Evolutionary conservation across 2,329 filamentous ascomycete genomes (phyloP).

Genomic region (Bipolaris cookei): DNA sequence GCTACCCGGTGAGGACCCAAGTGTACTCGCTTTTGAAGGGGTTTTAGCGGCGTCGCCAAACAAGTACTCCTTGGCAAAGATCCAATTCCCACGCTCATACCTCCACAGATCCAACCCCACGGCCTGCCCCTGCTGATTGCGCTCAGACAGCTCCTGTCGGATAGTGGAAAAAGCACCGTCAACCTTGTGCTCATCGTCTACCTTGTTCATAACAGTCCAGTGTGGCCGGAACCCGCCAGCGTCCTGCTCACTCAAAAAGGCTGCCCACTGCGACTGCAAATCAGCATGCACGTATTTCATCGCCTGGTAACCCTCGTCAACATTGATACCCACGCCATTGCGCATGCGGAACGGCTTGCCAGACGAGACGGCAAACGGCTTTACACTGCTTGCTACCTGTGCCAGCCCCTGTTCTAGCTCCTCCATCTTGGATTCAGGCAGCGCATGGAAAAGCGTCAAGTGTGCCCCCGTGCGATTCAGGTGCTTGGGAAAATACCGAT

Average conservation of each 20-base stretch:
- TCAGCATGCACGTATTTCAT: constrained; percentile 46
- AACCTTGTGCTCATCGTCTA: constrained; percentile 50
- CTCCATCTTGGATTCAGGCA: constrained; percentile 50
- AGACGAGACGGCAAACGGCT: constrained; percentile 48
- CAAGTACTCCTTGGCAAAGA: constrained; percentile 45
- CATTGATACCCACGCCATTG: constrained; percentile 50
- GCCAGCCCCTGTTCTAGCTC: constrained; percentile 45
- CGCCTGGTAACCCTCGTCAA: constrained; percentile 41
- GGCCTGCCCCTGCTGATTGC: constrained; percentile 44
- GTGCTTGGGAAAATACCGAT: constrained; percentile 51
- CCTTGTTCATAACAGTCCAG: constrained; percentile 58
- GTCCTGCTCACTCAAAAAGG: constrained; percentile 54
- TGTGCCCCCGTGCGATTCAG: constrained; percentile 54
- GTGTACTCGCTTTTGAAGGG: neutral
- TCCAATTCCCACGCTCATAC: constrained; percentile 53
- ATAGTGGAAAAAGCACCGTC: constrained; percentile 48
- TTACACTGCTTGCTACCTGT: constrained; percentile 35
- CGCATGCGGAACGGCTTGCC: constrained; percentile 51
- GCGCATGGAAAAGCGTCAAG: constrained; percentile 55
- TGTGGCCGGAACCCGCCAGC: constrained; percentile 50
- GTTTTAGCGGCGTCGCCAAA: constrained; percentile 33
- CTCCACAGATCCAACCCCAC: constrained; percentile 52
- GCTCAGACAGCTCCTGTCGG: constrained; percentile 36
- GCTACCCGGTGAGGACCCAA: neutral
- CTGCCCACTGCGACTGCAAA: constrained; percentile 46